These are phyloP conservation scores for Tubosaeta sp. DNA, from an alignment of 768 basidiomycete species.

Conservation along the genomic window DNA sequence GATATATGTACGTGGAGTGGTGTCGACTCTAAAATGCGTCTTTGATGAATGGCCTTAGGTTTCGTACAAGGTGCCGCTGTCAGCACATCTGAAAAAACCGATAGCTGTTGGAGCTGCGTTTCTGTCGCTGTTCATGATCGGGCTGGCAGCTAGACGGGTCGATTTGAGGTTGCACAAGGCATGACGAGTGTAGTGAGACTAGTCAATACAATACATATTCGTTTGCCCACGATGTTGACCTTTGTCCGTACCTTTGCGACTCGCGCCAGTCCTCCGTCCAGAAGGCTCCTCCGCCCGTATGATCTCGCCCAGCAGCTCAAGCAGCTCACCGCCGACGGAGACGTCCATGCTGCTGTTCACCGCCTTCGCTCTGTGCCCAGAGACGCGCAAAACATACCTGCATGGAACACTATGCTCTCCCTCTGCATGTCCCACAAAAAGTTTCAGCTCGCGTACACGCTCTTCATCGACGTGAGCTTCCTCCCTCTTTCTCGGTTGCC, in stretches of 20 bases:
- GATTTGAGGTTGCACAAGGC: slow-evolving; percentile 47
- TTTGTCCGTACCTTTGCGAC: slow-evolving; percentile 6
- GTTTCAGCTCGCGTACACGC: slow-evolving; percentile 56
- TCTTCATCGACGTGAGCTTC: slow-evolving; percentile 62
- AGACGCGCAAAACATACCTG: slow-evolving; percentile 68
- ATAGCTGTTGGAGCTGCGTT: slow-evolving; percentile 70
- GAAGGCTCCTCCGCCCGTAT: slow-evolving; percentile 53
- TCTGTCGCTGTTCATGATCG: slow-evolving; percentile 57
- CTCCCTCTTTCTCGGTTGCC: slow-evolving; percentile 10
- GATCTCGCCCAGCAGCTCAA: slow-evolving; percentile 56
- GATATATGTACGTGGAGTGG: slow-evolving; percentile 68
- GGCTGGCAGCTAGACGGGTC: slow-evolving; percentile 44
- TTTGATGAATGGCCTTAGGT: slow-evolving; percentile 49
- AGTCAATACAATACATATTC: not conserved
- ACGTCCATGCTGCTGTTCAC: slow-evolving; percentile 58
- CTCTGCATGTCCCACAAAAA: slow-evolving; percentile 53
- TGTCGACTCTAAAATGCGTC: not conserved
- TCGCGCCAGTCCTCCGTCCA: not conserved
- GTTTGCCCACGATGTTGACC: not conserved
- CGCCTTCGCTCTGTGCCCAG: slow-evolving; percentile 67
- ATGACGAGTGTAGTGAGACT: slow-evolving; percentile 9
- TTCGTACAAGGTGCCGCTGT: slow-evolving; percentile 76
- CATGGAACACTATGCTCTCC: slow-evolving; percentile 80
- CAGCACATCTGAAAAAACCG: slow-evolving; percentile 86
- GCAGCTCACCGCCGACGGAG: slow-evolving; percentile 49